Conservation (phyloP, 768 basidiomycete species). For the Amanita phalloides region DNA sequence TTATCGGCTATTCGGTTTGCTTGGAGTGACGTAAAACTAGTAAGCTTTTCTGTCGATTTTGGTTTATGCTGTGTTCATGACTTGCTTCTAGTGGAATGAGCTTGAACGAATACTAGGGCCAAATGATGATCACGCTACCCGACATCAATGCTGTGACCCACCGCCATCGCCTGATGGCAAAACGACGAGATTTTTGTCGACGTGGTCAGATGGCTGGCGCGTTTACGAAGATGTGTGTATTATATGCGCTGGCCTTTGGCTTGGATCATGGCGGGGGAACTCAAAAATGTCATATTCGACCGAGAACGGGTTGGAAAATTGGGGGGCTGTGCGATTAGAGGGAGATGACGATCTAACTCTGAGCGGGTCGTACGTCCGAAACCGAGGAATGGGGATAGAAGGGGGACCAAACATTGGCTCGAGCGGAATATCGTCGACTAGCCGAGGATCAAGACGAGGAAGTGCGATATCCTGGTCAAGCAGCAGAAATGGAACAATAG, state of each 20-base stretch:
- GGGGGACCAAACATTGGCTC: constrained; percentile 35
- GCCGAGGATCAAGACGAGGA: constrained; percentile 29
- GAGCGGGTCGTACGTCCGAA: constrained; percentile 33
- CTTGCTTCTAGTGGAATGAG: constrained; percentile 57
- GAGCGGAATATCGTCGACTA: constrained; percentile 17
- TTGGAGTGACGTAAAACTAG: constrained; percentile 76
- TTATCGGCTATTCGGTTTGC: constrained; percentile 62
- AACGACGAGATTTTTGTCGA: constrained; percentile 26
- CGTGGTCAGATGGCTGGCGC: constrained; percentile 70
- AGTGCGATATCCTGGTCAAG: constrained; percentile 44
- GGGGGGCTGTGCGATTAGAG: constrained; percentile 50
- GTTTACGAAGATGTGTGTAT: constrained; percentile 82
- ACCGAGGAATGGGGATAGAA: constrained; percentile 63
- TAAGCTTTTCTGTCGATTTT: constrained; percentile 19
- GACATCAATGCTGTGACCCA: constrained; percentile 25
- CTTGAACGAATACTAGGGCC: constrained; percentile 58
- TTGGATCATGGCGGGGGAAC: constrained; percentile 52
- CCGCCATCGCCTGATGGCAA: constrained; percentile 19
- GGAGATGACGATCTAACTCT: constrained; percentile 54
- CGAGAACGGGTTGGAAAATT: constrained; percentile 35
- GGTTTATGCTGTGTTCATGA: neutral
- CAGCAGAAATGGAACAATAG: constrained; percentile 16
- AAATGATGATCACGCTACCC: constrained; percentile 26
- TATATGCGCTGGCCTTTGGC: constrained; percentile 76
- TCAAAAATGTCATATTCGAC: constrained; percentile 38